These are phyloP conservation scores for Hypoxylon sp. DNA, from an alignment of 2,329 filamentous ascomycete species.

Conservation along the genomic window DNA sequence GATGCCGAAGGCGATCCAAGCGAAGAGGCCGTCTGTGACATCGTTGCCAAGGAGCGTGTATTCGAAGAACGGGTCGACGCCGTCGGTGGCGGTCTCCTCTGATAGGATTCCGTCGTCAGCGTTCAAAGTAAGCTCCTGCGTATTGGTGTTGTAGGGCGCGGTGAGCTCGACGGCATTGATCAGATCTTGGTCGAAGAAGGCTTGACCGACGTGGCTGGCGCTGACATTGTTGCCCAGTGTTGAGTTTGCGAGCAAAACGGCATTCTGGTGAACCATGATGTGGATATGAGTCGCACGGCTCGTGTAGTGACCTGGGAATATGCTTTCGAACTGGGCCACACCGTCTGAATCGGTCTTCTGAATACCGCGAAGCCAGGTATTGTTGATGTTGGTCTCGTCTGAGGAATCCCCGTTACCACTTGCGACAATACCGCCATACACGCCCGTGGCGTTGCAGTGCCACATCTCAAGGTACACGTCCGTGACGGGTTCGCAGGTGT, in stretches of 20 bases:
- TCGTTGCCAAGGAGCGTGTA: slow-evolving; percentile 71
- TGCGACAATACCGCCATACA: slow-evolving; percentile 64
- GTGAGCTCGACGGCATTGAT: slow-evolving; percentile 65
- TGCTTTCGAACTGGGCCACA: slow-evolving; percentile 59
- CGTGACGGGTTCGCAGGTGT: slow-evolving; percentile 67
- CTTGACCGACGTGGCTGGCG: slow-evolving; percentile 73
- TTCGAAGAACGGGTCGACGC: slow-evolving; percentile 60
- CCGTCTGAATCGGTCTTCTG: slow-evolving; percentile 60
- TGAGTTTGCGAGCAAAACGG: slow-evolving; percentile 58
- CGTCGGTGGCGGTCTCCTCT: slow-evolving; percentile 49
- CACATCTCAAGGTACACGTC: slow-evolving; percentile 68
- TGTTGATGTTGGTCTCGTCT: slow-evolving; percentile 58
- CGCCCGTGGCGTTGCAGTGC: slow-evolving; percentile 62
- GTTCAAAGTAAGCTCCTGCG: slow-evolving; percentile 60
- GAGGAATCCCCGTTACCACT: slow-evolving; percentile 59
- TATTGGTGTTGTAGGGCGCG: slow-evolving; percentile 64
- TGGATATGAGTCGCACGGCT: slow-evolving; percentile 65
- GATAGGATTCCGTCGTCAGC: slow-evolving; percentile 51
- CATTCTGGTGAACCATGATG: slow-evolving; percentile 62
- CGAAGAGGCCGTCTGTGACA: slow-evolving; percentile 67
- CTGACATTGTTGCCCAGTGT: slow-evolving; percentile 64
- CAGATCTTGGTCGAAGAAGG: slow-evolving; percentile 75
- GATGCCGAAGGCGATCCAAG: slow-evolving; percentile 69
- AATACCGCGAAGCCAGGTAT: slow-evolving; percentile 60
- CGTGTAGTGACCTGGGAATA: slow-evolving; percentile 64